These are phyloP conservation scores for Dactylellina drechsleri DNA, from an alignment of 2,329 filamentous ascomycete genomes.

Conservation along the genomic window DNA sequence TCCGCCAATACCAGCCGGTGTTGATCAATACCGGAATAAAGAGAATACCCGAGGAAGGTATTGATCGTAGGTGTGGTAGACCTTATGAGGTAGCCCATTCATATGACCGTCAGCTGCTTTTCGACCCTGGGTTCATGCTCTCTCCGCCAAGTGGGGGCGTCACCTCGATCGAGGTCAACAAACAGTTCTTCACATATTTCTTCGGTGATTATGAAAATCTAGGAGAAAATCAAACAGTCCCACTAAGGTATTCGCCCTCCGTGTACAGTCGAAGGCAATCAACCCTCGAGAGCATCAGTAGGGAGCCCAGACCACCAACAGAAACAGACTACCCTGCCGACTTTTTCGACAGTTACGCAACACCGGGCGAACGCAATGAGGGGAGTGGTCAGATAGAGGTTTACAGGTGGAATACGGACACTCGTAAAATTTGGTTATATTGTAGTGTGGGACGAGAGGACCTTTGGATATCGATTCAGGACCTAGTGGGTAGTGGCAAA, in stretches of 20 bases:
- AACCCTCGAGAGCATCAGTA: not conserved
- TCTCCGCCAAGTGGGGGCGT: conserved; percentile 1
- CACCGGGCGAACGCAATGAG: not conserved
- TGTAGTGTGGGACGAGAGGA: not conserved
- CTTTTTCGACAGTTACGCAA: not conserved
- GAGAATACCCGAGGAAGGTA: not conserved
- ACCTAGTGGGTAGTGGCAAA: not conserved
- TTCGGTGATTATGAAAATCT: not conserved
- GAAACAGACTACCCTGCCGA: not conserved
- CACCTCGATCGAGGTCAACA: conserved; percentile 11
- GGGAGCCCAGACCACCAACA: not conserved
- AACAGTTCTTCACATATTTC: conserved; percentile 16
- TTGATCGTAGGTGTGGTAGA: conserved; percentile 15
- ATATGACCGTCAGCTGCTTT: conserved; percentile 8
- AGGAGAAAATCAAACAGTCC: not conserved
- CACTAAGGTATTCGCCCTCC: not conserved
- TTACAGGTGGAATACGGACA: not conserved
- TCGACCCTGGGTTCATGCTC: conserved; percentile 14
- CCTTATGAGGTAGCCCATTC: conserved; percentile 19
- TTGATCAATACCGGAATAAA: not conserved
- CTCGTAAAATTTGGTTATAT: not conserved
- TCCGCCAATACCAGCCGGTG: not conserved
- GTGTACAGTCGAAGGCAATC: not conserved
- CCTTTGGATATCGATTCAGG: not conserved
- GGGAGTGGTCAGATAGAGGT: not conserved